Percentiles rank a stretch among this genome's conserved stretches.
phyloP scores from a whole-genome alignment of 331 rosid genomes.

The Spiraea crenata region DNA sequence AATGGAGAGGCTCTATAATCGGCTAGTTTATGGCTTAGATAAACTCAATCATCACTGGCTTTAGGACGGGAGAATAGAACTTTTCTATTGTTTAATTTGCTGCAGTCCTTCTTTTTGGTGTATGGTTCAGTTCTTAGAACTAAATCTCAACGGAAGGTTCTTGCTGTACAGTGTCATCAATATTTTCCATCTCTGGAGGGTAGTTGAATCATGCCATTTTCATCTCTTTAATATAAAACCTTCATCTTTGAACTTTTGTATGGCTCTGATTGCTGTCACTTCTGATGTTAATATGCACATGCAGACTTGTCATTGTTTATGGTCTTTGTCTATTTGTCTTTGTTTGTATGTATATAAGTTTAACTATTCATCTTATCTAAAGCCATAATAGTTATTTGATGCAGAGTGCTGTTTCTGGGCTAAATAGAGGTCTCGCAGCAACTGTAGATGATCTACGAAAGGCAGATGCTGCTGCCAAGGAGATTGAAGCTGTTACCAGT shows the following conservation, averaged over 20 bases:
- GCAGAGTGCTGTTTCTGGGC: conserved; percentile 88
- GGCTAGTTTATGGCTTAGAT: neutral
- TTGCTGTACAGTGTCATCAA: neutral
- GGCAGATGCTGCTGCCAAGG: conserved; percentile 89
- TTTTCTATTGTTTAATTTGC: neutral
- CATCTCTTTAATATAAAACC: neutral
- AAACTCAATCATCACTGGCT: neutral
- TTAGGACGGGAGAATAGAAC: neutral
- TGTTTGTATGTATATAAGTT: no score
- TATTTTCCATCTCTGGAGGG: neutral
- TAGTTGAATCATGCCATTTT: neutral
- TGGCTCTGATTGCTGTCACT: neutral
- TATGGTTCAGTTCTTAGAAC: neutral
- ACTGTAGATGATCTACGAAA: conserved; percentile 67
- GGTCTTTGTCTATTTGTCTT: neutral
- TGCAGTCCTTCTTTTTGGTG: neutral
- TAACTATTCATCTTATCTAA: neutral
- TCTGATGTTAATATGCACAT: neutral
- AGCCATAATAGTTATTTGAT: conserved; percentile 1
- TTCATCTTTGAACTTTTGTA: neutral
- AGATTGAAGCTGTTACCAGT: conserved; percentile 73
- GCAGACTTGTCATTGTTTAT: neutral
- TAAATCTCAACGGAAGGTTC: neutral
- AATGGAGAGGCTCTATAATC: neutral
- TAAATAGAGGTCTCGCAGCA: conserved; percentile 94